A percentile compares a stretch with the other conserved stretches of the same genome.
phyloP scores from a whole-genome alignment of 2,329 filamentous ascomycete species.

The Phyllosticta ampelicida region DNA sequence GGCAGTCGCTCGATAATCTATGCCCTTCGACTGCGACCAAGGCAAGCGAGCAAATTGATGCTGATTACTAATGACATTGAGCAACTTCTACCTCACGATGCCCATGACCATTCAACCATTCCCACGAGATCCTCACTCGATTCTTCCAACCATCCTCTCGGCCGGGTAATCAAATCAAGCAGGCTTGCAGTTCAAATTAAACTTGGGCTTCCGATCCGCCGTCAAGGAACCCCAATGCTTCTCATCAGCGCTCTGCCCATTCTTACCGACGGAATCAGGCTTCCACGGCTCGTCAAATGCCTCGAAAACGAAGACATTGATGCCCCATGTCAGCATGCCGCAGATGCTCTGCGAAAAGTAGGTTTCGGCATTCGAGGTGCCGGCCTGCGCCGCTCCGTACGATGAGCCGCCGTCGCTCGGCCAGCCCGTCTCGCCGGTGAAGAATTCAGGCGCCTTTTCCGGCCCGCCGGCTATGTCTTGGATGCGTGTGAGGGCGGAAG shows the following conservation, averaged over 20 bases:
- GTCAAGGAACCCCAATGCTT: conserved; percentile 61
- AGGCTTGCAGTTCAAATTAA: conserved; percentile 23
- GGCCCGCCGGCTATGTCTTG: conserved; percentile 45
- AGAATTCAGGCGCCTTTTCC: conserved; percentile 48
- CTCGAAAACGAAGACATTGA: conserved; percentile 64
- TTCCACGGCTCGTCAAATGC: conserved; percentile 66
- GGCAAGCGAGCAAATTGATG: too few relatives aligned
- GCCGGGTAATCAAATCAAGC: neutral
- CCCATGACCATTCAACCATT: neutral
- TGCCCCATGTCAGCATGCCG: conserved; percentile 52
- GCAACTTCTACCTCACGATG: neutral
- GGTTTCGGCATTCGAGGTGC: conserved; percentile 45
- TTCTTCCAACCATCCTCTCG: neutral
- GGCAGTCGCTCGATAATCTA: too few relatives aligned
- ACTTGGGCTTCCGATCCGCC: conserved; percentile 48
- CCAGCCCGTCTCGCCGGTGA: conserved; percentile 61
- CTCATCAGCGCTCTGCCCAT: conserved; percentile 52
- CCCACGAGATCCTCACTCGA: neutral
- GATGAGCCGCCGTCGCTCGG: conserved; percentile 48
- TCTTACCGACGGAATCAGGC: conserved; percentile 51
- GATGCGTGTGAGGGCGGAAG: conserved; percentile 52
- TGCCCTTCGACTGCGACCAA: too few relatives aligned
- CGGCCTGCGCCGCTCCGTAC: conserved; percentile 51
- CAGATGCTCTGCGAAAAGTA: conserved; percentile 56
- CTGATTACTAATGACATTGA: too few relatives aligned